These are phyloP conservation scores for Globisporangium rhizosaccharum DNA, from an alignment of 352 stramenopile species.

Conservation along the genomic window DNA sequence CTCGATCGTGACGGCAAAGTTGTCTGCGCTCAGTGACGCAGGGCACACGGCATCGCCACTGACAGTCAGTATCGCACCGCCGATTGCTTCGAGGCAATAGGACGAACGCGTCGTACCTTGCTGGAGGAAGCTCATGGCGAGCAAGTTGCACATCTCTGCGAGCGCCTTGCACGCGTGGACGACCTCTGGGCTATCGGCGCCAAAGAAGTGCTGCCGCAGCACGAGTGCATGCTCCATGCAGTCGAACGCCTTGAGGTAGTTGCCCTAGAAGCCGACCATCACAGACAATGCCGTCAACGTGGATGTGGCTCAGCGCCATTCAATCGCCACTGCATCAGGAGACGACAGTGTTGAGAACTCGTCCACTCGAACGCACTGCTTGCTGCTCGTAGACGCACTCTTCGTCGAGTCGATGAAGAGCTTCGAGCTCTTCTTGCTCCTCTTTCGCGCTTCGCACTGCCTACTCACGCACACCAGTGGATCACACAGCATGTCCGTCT, in stretches of 20 bases:
- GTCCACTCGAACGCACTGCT: slow-evolving; percentile 23
- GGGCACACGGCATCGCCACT: background rate
- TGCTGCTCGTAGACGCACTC: slow-evolving; percentile 87
- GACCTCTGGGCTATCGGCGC: slow-evolving; percentile 85
- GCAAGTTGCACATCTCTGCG: slow-evolving; percentile 91
- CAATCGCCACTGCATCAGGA: background rate
- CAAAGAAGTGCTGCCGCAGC: slow-evolving; percentile 90
- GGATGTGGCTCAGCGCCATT: background rate
- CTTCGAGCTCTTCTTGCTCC: slow-evolving; percentile 80
- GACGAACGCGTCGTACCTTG: slow-evolving; percentile 30
- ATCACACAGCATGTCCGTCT: background rate
- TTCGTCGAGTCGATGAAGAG: slow-evolving; percentile 87
- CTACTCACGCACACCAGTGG: slow-evolving; percentile 6
- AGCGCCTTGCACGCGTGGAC: slow-evolving; percentile 81
- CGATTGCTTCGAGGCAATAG: background rate
- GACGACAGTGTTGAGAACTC: background rate
- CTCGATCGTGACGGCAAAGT: slow-evolving; percentile 89
- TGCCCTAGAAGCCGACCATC: slow-evolving; percentile 36
- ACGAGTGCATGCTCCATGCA: slow-evolving; percentile 91
- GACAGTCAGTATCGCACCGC: too few relatives aligned
- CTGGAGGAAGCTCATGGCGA: slow-evolving; percentile 93
- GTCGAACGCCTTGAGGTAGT: slow-evolving; percentile 90
- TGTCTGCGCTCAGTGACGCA: slow-evolving; percentile 28
- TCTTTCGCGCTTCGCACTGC: slow-evolving; percentile 31
- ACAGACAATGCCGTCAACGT: background rate